Evolutionary conservation across 2,329 filamentous ascomycete genomes (phyloP), one percentile per base, ranked within the genome.

Genomic region (Blastomyces parvus): DNA sequence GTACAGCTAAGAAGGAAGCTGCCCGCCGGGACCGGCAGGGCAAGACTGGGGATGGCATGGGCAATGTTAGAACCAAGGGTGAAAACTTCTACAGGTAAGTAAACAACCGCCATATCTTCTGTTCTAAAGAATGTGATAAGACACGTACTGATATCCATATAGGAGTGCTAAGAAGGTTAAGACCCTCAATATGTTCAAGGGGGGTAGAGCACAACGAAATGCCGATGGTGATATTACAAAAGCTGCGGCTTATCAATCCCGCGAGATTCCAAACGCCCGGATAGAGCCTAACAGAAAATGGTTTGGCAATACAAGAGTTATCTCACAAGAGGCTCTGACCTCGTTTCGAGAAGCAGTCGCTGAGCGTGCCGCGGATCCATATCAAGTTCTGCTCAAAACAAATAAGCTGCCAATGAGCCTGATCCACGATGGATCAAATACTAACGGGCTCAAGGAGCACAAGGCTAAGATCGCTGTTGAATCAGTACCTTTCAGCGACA

Each of bases 321-420:
- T 97, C 72, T 91, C 89, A 0, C 93, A 97, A 74, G 90, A 96
- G 74, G 90, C 91, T 2, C 82, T 97, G 66, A 85, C 84, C 55
- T 86, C 89, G 1, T 99, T 99, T 79, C 87, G 94, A 66, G 88
- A 92, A 65, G 94, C 94, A 33, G 93, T 99, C 78, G 90, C 90
- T 52, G 91, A 96, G 76, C 89, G 92, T 76, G 87, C 90, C 61
- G 87, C 87, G 22, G 91, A 99, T 72, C 94, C 94, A 0, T 97
- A 96, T 76, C 88, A 89, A 65, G 94, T 96, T 65, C 84, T 97
- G n/a, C 82, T 99, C 67, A 97, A 97, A 81, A 89, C 89, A 69
- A 97, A 97, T 78, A 97, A 97, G 80, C 83, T 99, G 59, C 94
- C 94, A 50, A 93, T 99, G 91, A 93, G 87, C 69, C 80, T 99